Base-by-base conservation (phyloP, 495 filamentous ascomycete species). In the Penicillium herquei region DNA sequence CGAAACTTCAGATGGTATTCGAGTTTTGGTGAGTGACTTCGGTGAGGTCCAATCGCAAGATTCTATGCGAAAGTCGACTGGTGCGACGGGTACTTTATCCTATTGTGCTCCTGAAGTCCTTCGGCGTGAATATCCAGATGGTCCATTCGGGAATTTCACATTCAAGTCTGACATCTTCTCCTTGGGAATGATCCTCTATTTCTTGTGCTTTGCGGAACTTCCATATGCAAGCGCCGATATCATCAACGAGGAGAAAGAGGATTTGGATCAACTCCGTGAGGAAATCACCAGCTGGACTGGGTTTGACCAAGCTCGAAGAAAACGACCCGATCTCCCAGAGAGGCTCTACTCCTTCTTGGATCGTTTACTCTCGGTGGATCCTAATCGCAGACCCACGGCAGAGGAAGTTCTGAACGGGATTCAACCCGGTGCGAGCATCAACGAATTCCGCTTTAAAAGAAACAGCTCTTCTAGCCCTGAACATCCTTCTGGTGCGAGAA, bases 71-170 rank as follows among this genome's bases (percentile, higher is more conserved):
- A 87, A 87, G 44, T 96, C 92, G 12, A 96, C 92, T 3, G 94
- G 94, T 9, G 88, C 92, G 1, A 98, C 94, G 0, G 94, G 94
- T 1, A 98, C 94, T 4, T 92, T 98, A 34, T 97, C 93, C 0
- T 98, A 96, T 70, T 98, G 95, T 70, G 95, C 94, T 0, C 94
- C 94, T 3, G 94, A 98, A 65, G 94, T 98, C 14, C 73, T 98
- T 33, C 84, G 80, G 40, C 85, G 78, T 54, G 84, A 90, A 43
- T 68, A 76, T 39, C 77, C 84, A 0, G 80, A 71, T 52, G 94
- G 94, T 11, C 79, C 79, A 10, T 88, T 88, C 59, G 92, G 89
- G 5, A 95, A 98, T 62, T 98, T 98, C 62, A 95, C 90, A 0
- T 88, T 88, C 49, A 98, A 97, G 63, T 96, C 92, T 0, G 94